phyloP scores from a whole-genome alignment of 768 basidiomycete genomes.

The Pisolithus sp. region DNA sequence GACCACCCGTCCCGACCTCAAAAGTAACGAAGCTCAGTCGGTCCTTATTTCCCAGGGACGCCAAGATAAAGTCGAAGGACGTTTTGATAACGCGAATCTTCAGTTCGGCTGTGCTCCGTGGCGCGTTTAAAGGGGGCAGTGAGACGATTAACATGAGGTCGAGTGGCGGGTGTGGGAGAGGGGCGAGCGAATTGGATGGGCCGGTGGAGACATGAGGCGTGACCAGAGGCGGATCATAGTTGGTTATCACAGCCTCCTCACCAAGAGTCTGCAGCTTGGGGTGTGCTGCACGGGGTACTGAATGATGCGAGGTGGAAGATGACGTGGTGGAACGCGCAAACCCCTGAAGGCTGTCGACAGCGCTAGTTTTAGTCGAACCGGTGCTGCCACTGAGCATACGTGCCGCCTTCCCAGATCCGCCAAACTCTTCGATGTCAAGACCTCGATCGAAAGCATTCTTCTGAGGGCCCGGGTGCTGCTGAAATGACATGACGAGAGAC shows the following conservation, averaged over 20 bases:
- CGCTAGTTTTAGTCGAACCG: conserved; percentile 52
- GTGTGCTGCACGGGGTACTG: conserved; percentile 30
- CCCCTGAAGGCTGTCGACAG: conserved; percentile 54
- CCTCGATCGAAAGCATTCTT: conserved; percentile 30
- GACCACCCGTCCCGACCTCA: conserved; percentile 77
- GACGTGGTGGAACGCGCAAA: conserved; percentile 66
- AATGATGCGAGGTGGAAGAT: conserved; percentile 68
- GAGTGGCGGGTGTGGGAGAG: conserved; percentile 79
- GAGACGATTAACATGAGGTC: conserved; percentile 92
- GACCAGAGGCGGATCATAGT: conserved; percentile 54
- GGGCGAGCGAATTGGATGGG: conserved; percentile 73
- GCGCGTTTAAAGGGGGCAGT: conserved; percentile 65
- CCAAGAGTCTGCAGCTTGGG: conserved; percentile 58
- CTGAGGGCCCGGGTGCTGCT: conserved; percentile 41
- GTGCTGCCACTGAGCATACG: conserved; percentile 78
- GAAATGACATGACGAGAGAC: conserved; percentile 66
- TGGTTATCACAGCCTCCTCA: conserved; percentile 61
- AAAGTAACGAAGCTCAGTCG: conserved; percentile 89
- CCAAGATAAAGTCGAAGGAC: conserved; percentile 81
- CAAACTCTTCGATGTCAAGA: conserved; percentile 69
- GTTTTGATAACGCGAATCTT: conserved; percentile 86
- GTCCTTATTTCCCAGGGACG: conserved; percentile 69
- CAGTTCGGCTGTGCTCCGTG: conserved; percentile 74
- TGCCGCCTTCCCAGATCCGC: conserved; percentile 68
- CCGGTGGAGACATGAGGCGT: conserved; percentile 68